These are phyloP conservation scores for Termitomyces sp. DNA, from an alignment of 1,284 basidiomycete species.

Conservation along the genomic window DNA sequence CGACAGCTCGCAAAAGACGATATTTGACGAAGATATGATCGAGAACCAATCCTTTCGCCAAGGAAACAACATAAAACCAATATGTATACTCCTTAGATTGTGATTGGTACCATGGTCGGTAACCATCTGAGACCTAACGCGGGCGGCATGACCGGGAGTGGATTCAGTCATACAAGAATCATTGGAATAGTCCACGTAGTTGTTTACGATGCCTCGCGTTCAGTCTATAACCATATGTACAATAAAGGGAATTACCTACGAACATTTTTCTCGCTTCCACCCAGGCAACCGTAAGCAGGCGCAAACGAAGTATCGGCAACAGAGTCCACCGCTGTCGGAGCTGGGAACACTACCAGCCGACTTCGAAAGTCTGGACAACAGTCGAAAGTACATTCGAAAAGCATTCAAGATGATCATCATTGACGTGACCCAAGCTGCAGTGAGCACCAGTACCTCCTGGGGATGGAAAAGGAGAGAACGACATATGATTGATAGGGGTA, in stretches of 20 bases:
- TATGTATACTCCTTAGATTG: too few species aligned
- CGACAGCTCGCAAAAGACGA: not conserved
- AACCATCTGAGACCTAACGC: conserved; percentile 34
- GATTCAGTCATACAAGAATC: conserved; percentile 49
- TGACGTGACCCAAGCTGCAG: too few species aligned
- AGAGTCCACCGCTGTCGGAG: conserved; percentile 45
- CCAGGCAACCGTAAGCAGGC: conserved; percentile 40
- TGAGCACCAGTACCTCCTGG: too few species aligned
- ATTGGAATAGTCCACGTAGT: conserved; percentile 34
- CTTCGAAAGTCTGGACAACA: conserved; percentile 35
- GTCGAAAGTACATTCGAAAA: too few species aligned
- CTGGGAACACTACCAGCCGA: too few species aligned
- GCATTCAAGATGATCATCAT: too few species aligned
- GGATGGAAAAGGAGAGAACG: too few species aligned
- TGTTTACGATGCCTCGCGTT: conserved; percentile 23
- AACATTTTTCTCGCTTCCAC: conserved; percentile 41
- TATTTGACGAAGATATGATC: not conserved
- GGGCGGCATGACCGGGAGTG: conserved; percentile 42
- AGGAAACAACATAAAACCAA: not conserved
- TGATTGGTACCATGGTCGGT: conserved; percentile 45
- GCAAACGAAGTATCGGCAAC: conserved; percentile 51
- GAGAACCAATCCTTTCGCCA: not conserved
- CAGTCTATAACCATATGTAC: not conserved
- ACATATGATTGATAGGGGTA: too few species aligned
- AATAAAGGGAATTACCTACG: conserved; percentile 28